Evolutionary conservation across 352 stramenopile genomes (phyloP).

Genomic region (Plasmopara halstedii): DNA sequence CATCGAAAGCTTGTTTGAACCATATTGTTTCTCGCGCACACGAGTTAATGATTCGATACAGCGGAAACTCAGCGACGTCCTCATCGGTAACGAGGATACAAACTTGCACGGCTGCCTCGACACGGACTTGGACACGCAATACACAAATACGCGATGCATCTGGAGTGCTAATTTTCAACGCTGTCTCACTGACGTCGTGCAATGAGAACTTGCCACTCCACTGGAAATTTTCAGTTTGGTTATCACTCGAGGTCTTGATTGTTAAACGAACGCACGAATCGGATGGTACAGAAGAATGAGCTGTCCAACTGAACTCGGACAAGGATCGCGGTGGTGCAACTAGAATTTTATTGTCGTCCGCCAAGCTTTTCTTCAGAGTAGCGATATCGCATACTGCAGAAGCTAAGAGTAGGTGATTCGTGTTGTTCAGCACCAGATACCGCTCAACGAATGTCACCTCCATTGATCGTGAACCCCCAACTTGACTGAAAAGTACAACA

Average conservation of each 20-base stretch:
- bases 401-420: conserved; percentile 42
- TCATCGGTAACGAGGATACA: conserved; percentile 71
- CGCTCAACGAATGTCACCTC: conserved; percentile 77
- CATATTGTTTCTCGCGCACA: conserved; percentile 57
- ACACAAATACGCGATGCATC: conserved; percentile 74
- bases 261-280: conserved; percentile 66
- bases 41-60: conserved; percentile 81
- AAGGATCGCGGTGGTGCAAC: conserved; percentile 30
- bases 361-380: conserved; percentile 7
- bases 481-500: conserved; percentile 58
- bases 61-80: conserved; percentile 45
- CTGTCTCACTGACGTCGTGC: conserved; percentile 76
- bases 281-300: conserved; percentile 36
- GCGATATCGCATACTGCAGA: conserved; percentile 41
- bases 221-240: conserved; percentile 27
- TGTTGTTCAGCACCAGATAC: conserved; percentile 74
- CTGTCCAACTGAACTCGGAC: conserved; percentile 63
- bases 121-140: conserved; percentile 68
- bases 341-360: conserved; percentile 17
- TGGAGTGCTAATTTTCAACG: conserved; percentile 80
- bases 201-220: conserved; percentile 81
- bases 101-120: conserved; percentile 62
- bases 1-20: conserved; percentile 78
- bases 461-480: conserved; percentile 51
- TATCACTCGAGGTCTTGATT: conserved; percentile 20